Percentiles rank a stretch among this genome's conserved stretches.
Evolutionary conservation across 2,329 filamentous ascomycete genomes (phyloP).

Genomic region (Epichloe baconii): DNA sequence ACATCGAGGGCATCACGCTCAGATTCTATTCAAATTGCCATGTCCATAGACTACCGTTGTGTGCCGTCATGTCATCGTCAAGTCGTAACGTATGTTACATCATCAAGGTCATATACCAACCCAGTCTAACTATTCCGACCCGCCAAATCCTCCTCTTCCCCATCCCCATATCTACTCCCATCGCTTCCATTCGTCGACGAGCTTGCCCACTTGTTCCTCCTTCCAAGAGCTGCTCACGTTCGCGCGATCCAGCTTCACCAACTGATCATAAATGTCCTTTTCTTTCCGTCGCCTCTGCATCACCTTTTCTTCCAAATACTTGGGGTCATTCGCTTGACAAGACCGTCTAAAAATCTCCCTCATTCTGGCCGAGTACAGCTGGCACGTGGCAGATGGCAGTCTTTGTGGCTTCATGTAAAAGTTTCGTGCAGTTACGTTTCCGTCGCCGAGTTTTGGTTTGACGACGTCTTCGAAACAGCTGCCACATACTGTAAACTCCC

Average conservation of each 20-base stretch:
- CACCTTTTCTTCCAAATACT: conserved; percentile 44
- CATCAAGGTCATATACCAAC: background rate
- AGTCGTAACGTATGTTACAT: background rate
- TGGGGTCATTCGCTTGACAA: conserved; percentile 52
- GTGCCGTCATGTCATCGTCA: conserved; percentile 3
- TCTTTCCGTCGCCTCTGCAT: conserved; percentile 48
- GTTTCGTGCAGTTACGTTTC: conserved; percentile 44
- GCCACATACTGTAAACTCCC: conserved; percentile 71
- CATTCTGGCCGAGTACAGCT: conserved; percentile 74
- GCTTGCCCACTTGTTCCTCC: conserved; percentile 30
- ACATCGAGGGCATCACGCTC: no score
- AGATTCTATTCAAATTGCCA: background rate
- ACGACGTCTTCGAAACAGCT: conserved; percentile 76
- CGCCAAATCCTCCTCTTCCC: background rate
- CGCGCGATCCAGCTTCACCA: conserved; percentile 28
- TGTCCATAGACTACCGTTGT: background rate
- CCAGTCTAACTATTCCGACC: background rate
- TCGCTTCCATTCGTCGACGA: conserved; percentile 43
- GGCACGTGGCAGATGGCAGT: conserved; percentile 48
- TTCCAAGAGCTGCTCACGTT: conserved; percentile 24
- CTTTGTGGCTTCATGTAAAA: conserved; percentile 50
- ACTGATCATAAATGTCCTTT: conserved; percentile 41
- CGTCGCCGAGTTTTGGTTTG: conserved; percentile 47
- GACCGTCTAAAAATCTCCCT: conserved; percentile 56
- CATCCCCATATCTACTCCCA: conserved; percentile 32